These are phyloP conservation scores for Blastocystis sp. DNA, from an alignment of 352 stramenopile genomes.

Conservation along the genomic window DNA sequence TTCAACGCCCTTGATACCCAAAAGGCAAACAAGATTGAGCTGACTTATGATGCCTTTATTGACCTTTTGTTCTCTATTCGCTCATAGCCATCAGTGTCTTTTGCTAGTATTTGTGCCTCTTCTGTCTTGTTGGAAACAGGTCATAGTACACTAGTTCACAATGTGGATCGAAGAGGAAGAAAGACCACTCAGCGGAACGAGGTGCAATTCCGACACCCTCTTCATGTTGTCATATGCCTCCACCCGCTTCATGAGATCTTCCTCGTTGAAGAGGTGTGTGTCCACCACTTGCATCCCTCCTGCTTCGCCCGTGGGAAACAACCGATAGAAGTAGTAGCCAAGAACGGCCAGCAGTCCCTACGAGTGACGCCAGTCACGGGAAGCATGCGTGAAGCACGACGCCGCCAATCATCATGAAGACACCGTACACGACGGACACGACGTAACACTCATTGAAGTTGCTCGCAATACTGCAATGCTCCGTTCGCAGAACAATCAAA, in stretches of 20 bases:
- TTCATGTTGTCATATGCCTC: slow-evolving; percentile 49
- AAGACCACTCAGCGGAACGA: background rate
- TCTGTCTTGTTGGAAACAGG: slow-evolving; percentile 6
- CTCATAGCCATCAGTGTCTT: slow-evolving; percentile 25
- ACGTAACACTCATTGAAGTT: slow-evolving; percentile 19
- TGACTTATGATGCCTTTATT: slow-evolving; percentile 52
- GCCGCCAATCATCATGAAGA: slow-evolving; percentile 14
- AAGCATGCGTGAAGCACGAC: background rate
- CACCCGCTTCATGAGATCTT: slow-evolving; percentile 6
- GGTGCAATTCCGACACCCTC: background rate
- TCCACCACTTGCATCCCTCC: slow-evolving; percentile 9
- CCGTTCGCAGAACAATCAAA: slow-evolving; percentile 22
- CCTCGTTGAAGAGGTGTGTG: slow-evolving; percentile 25
- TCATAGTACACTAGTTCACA: slow-evolving; percentile 6
- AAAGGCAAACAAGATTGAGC: slow-evolving; percentile 61
- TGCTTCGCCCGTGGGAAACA: slow-evolving; percentile 23
- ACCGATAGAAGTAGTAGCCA: slow-evolving; percentile 44
- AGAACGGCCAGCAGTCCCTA: slow-evolving; percentile 22
- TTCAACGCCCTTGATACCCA: slow-evolving; percentile 55
- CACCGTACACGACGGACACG: slow-evolving; percentile 25
- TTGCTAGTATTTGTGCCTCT: slow-evolving; percentile 4
- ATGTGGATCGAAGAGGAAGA: background rate
- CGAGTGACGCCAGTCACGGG: background rate
- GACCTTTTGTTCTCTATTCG: slow-evolving; percentile 57
- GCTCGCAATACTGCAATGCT: slow-evolving; percentile 13